These are phyloP conservation scores for Epichloe coenophiala DNA, from an alignment of 2,329 filamentous ascomycete genomes.

Conservation along the genomic window DNA sequence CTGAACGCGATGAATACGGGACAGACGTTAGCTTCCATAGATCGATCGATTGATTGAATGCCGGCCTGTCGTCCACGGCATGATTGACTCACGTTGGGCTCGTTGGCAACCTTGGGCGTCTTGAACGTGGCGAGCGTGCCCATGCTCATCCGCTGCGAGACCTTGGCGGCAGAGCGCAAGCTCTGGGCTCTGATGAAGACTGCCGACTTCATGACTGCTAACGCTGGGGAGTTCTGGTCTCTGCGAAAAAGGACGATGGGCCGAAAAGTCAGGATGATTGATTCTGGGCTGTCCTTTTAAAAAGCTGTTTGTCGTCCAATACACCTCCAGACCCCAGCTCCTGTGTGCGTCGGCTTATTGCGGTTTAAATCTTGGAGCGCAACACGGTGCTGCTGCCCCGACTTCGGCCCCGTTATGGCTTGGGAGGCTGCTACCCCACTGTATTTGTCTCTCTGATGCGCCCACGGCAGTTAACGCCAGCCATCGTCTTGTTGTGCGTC, in stretches of 20 bases:
- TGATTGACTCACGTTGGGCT: conserved; percentile 68
- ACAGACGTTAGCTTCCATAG: neutral
- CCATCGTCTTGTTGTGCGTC: no score
- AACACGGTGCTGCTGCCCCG: neutral
- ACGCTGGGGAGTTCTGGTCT: neutral
- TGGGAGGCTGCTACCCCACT: neutral
- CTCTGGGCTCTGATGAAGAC: conserved; percentile 19
- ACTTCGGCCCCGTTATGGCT: conserved; percentile 1
- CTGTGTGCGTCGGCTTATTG: conserved; percentile 15
- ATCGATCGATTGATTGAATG: no score
- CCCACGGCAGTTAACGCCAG: no score
- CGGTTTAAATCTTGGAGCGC: conserved; percentile 10
- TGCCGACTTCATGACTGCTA: conserved; percentile 19
- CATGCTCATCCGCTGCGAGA: conserved; percentile 18
- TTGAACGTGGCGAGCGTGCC: conserved; percentile 72
- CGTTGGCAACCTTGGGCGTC: conserved; percentile 75
- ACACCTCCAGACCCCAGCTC: neutral
- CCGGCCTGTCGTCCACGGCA: neutral
- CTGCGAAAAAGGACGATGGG: neutral
- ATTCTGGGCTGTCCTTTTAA: neutral
- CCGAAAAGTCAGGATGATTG: neutral
- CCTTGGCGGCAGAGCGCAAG: conserved; percentile 16
- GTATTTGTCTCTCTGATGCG: neutral
- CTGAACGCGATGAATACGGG: conserved; percentile 28
- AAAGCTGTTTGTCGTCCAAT: neutral